phyloP scores from a whole-genome alignment of 2,329 filamentous ascomycete genomes.

The Beauveria sp. region DNA sequence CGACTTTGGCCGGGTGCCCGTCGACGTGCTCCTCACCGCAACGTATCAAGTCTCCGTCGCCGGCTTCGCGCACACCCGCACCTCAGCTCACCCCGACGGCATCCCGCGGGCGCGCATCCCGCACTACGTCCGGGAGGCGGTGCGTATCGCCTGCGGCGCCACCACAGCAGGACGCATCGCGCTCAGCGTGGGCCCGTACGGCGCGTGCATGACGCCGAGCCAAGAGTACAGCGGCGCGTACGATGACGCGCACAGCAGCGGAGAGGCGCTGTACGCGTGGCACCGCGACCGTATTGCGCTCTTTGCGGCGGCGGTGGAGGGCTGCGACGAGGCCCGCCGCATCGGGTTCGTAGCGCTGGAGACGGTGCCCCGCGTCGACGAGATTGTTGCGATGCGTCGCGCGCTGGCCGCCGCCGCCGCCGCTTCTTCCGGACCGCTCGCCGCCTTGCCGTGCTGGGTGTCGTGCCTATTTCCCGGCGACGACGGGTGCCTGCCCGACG shows the following conservation, averaged over 20 bases:
- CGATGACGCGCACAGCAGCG: constrained; percentile 37
- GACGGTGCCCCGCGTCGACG: constrained; percentile 56
- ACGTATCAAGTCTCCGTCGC: constrained; percentile 58
- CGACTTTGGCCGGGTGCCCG: constrained; percentile 48
- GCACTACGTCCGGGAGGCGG: constrained; percentile 35
- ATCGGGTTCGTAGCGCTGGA: constrained; percentile 55
- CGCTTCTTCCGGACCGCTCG: constrained; percentile 12
- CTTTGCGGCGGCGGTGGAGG: constrained; percentile 29
- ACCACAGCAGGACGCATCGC: constrained; percentile 35
- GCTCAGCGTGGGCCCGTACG: constrained; percentile 58
- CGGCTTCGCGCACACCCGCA: constrained; percentile 44
- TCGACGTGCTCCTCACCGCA: constrained; percentile 57
- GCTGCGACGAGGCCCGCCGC: no score
- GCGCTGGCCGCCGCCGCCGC: constrained; percentile 25
- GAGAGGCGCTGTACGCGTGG: constrained; percentile 44
- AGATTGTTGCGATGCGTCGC: constrained; percentile 50
- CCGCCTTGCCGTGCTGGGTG: constrained; percentile 48
- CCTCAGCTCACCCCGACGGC: constrained; percentile 29
- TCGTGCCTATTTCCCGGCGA: constrained; percentile 54
- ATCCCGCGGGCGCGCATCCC: constrained; percentile 32
- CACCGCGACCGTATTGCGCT: constrained; percentile 46
- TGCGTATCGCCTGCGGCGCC: constrained; percentile 34
- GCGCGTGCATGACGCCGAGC: constrained; percentile 57
- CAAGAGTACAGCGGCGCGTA: constrained; percentile 60
- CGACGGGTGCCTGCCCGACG: constrained; percentile 47